Conservation (phyloP, 306 rosid species). For the Begonia fuchsioides region DNA sequence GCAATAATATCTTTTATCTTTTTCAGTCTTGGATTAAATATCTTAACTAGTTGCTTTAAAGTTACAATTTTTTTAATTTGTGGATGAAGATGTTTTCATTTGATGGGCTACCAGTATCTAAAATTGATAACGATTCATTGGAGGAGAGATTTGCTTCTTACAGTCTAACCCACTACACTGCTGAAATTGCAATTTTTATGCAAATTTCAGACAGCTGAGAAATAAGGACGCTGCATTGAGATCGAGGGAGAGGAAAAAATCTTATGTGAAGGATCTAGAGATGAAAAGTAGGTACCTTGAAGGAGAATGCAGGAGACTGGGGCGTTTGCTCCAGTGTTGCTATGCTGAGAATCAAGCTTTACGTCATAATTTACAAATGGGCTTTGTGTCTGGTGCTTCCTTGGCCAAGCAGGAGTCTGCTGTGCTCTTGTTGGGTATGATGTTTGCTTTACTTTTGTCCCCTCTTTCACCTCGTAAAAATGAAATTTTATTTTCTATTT, state of each 20-base stretch:
- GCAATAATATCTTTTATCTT: background rate
- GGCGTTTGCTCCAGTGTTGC: constrained; percentile 70
- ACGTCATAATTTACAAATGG: constrained; percentile 53
- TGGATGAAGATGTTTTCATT: too few species aligned
- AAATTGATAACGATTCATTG: too few species aligned
- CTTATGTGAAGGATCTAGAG: constrained; percentile 61
- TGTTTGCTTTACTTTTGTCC: constrained; percentile 1
- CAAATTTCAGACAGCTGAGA: constrained; percentile 62
- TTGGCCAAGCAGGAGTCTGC: constrained; percentile 97
- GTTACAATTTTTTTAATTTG: background rate
- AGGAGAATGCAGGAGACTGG: constrained; percentile 82
- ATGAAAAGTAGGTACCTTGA: constrained; percentile 62
- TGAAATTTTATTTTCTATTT: too few species aligned
- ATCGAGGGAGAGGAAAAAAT: constrained; percentile 83
- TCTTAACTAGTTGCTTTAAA: background rate
- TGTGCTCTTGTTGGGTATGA: constrained; percentile 93
- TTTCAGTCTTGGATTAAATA: background rate
- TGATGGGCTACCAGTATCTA: too few species aligned
- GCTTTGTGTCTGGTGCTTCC: constrained; percentile 46
- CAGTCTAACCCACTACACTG: background rate
- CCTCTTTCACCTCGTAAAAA: background rate
- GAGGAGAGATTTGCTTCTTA: background rate
- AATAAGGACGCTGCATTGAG: constrained; percentile 84
- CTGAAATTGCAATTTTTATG: constrained; percentile 14
- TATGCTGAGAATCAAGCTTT: constrained; percentile 79